phyloP scores from a whole-genome alignment of 176 grass and related monocot species.

The Oryza meyeriana region DNA sequence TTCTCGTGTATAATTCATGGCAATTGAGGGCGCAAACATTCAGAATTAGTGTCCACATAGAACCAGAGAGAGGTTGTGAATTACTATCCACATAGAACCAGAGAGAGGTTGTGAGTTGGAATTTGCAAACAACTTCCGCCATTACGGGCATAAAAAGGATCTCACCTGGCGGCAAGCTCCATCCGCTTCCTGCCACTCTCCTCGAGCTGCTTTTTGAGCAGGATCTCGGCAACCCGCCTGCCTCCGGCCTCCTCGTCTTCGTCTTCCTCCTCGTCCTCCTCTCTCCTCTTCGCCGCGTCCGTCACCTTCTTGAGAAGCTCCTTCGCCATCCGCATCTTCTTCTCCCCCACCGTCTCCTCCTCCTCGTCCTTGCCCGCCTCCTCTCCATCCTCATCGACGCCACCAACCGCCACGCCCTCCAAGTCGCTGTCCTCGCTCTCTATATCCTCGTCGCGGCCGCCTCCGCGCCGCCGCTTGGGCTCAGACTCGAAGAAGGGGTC shows the following conservation, averaged over 20 bases:
- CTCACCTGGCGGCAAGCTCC: constrained; percentile 62
- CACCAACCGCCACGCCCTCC: constrained; percentile 2
- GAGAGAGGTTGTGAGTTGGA: background rate
- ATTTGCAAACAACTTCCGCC: background rate
- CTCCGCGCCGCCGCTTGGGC: constrained; percentile 42
- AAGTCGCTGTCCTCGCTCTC: constrained; percentile 68
- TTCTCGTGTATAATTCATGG: background rate
- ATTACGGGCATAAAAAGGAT: background rate
- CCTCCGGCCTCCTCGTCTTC: constrained; percentile 36
- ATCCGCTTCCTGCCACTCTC: constrained; percentile 63
- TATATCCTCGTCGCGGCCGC: constrained; percentile 47
- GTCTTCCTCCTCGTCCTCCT: constrained; percentile 49
- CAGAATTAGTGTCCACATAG: background rate
- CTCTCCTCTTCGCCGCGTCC: constrained; percentile 43
- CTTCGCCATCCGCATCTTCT: constrained; percentile 71
- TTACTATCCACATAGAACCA: background rate
- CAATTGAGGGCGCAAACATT: background rate
- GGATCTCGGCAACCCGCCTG: constrained; percentile 58
- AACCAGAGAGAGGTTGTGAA: no score
- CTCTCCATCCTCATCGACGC: constrained; percentile 22
- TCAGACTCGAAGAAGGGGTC: constrained; percentile 84
- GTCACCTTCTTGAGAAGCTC: constrained; percentile 54
- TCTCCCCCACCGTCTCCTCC: constrained; percentile 76
- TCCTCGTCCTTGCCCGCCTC: constrained; percentile 30
- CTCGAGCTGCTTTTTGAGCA: constrained; percentile 69